A percentile compares a stretch with the other conserved stretches of the same genome.
Evolutionary conservation across 257 asterid genomes (phyloP).

Genomic region (Gynochthodes officinalis): DNA sequence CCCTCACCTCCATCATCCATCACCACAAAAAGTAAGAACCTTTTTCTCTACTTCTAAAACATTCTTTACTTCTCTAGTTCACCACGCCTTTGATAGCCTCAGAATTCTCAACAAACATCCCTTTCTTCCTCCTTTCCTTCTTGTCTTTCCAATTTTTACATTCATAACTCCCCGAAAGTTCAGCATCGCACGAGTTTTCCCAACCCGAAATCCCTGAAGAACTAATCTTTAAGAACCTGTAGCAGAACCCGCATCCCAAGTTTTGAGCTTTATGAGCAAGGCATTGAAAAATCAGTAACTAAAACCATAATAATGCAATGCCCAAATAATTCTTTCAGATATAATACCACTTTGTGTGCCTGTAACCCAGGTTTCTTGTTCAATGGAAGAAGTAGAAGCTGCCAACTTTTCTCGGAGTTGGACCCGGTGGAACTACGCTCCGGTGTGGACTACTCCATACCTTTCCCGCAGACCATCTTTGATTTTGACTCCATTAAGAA

Average conservation of each 20-base stretch:
- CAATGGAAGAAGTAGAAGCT: constrained; percentile 37
- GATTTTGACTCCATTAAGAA: constrained; percentile 67
- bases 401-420: constrained; percentile 42
- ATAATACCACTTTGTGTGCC: constrained; percentile 57
- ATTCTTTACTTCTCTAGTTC: constrained; percentile 1
- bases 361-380: constrained; percentile 74
- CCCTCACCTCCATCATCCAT: background rate
- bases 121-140: background rate
- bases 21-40: background rate
- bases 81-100: background rate
- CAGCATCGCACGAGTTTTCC: background rate
- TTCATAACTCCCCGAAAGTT: background rate
- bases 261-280: background rate
- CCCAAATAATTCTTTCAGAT: constrained; percentile 58
- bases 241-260: constrained; percentile 9
- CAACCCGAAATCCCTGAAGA: background rate
- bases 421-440: constrained; percentile 41
- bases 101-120: background rate
- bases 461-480: constrained; percentile 64
- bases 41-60: background rate
- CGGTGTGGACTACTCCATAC: constrained; percentile 62
- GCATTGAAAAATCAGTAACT: background rate
- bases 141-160: background rate
- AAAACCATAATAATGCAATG: constrained; percentile 45
- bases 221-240: background rate